Evolutionary conservation across 768 basidiomycete species (phyloP).

Genomic region (Mycena albidolilacea): DNA sequence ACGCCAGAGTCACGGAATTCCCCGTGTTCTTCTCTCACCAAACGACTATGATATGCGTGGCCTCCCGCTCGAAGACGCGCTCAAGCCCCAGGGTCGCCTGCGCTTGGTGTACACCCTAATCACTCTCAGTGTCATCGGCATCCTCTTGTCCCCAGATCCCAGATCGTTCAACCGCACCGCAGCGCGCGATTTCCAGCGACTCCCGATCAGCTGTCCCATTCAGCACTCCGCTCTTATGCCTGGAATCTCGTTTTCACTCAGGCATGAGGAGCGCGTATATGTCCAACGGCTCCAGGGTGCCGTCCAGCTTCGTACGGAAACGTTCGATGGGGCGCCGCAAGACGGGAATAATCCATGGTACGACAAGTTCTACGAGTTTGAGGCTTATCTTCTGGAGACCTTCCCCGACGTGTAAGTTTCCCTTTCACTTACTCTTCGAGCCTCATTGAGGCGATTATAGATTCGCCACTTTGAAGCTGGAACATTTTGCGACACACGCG

Average conservation of each 20-base stretch:
- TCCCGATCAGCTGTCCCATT: not conserved
- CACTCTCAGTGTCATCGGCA: not conserved
- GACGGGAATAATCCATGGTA: constrained; percentile 59
- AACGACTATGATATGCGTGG: not conserved
- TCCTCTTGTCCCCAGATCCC: not conserved
- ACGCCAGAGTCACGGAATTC: too few species aligned
- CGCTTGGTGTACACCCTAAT: not conserved
- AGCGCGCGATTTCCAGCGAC: constrained; percentile 1
- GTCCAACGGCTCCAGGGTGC: constrained; percentile 46
- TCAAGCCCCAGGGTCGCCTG: not conserved
- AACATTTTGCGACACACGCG: constrained; percentile 69
- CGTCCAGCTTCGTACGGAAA: constrained; percentile 56
- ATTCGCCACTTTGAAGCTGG: constrained; percentile 17
- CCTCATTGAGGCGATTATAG: not conserved
- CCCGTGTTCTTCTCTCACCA: too few species aligned
- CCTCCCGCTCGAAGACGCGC: constrained; percentile 1
- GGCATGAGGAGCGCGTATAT: not conserved
- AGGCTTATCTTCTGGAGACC: constrained; percentile 54
- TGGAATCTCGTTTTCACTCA: not conserved
- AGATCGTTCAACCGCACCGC: not conserved
- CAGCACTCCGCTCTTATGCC: not conserved
- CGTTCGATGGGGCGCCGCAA: constrained; percentile 59
- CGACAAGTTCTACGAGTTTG: constrained; percentile 54
- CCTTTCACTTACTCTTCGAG: not conserved
- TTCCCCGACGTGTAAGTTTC: constrained; percentile 67